Evolutionary conservation across 768 basidiomycete species (phyloP).

Genomic region (Podaxis mareebaensis): DNA sequence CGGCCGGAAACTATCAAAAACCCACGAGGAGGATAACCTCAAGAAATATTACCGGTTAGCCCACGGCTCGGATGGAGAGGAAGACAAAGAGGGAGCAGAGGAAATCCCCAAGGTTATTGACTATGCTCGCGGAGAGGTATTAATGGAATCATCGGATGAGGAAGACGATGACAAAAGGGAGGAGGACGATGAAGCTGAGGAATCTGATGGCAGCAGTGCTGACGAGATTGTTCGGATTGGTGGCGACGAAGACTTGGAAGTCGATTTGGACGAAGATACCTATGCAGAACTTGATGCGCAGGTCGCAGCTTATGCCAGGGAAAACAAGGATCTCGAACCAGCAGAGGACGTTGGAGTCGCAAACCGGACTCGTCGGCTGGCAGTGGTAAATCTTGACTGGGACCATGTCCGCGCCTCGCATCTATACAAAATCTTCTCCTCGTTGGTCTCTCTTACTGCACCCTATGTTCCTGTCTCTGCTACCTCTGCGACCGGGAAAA

Average conservation of each 20-base stretch:
- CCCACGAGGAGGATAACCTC: slow-evolving; percentile 73
- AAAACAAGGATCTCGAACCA: slow-evolving; percentile 45
- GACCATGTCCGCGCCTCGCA: slow-evolving; percentile 90
- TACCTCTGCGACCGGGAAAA: slow-evolving; percentile 20
- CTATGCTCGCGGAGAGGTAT: slow-evolving; percentile 86
- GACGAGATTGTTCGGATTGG: slow-evolving; percentile 56
- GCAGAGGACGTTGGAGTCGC: slow-evolving; percentile 40
- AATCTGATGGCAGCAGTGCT: slow-evolving; percentile 41
- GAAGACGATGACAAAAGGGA: slow-evolving; percentile 42
- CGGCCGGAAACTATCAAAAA: slow-evolving; percentile 69
- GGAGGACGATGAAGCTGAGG: slow-evolving; percentile 30
- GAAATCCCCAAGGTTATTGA: slow-evolving; percentile 51
- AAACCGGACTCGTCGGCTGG: slow-evolving; percentile 68
- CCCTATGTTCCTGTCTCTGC: slow-evolving; percentile 37
- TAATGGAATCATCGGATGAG: slow-evolving; percentile 88
- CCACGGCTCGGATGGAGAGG: slow-evolving; percentile 37
- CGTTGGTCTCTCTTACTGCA: slow-evolving; percentile 68
- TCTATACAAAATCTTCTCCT: slow-evolving; percentile 90
- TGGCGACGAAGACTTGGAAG: slow-evolving; percentile 44
- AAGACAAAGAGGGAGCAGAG: slow-evolving; percentile 34
- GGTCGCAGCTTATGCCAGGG: slow-evolving; percentile 58
- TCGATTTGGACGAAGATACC: slow-evolving; percentile 80
- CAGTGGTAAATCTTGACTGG: slow-evolving; percentile 97
- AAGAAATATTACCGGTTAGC: slow-evolving; percentile 76
- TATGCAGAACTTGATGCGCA: slow-evolving; percentile 75